Base-by-base conservation (phyloP, 352 stramenopile species). In the Globisporangium perplexum region DNA sequence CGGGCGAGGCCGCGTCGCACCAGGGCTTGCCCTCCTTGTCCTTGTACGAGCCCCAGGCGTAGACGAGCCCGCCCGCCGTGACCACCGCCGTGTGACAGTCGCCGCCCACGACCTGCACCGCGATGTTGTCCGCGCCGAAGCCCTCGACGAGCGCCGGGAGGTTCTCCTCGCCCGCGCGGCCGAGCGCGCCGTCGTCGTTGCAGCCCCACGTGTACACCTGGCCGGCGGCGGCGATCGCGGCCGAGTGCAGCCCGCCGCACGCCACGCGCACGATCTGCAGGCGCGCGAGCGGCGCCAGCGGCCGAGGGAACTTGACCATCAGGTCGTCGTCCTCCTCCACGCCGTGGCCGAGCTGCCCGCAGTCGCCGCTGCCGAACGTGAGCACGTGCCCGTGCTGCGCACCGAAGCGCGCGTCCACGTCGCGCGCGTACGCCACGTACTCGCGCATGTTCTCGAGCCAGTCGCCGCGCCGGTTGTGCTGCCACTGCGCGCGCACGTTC, bases 11-110 rank as follows among this genome's bases (percentile, higher is more conserved):
- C 1, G 85, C 71, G 57, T 97, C 75, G 42, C 85, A 95, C 74
- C 92, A 98, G 50, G 92, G 76, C 62, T 96, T 96, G 45, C 93
- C 93, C 68, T 98, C 93, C 72, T 98, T 98, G 76, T 99, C 95
- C 55, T 98, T 97, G 77, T 98, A 98, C 53, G 73, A 90, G 42
- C 97, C 97, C 90, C 93, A 98, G 12, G 90, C 82, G 63, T 88
- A 99, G 11, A 99, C 91, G 23, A 90, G 84, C 3, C 96, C 96
- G 3, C 72, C 66, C 1, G 89, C 57, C 24, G 80, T 89, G 26
- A 99, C 65, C 8, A 95, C 89, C 0, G 97, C 60, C 20, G 89
- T 97, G 69, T 99, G 96, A 50, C 81, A 97, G 55, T 98, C 96
- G n/a, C 97, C 97, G 15, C 91, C 92, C 12, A 83, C 83, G 33